A percentile compares a stretch with the other conserved stretches of the same genome.
Conservation (phyloP, 139 green algal genomes). For the Desmodesmus armatus region DNA sequence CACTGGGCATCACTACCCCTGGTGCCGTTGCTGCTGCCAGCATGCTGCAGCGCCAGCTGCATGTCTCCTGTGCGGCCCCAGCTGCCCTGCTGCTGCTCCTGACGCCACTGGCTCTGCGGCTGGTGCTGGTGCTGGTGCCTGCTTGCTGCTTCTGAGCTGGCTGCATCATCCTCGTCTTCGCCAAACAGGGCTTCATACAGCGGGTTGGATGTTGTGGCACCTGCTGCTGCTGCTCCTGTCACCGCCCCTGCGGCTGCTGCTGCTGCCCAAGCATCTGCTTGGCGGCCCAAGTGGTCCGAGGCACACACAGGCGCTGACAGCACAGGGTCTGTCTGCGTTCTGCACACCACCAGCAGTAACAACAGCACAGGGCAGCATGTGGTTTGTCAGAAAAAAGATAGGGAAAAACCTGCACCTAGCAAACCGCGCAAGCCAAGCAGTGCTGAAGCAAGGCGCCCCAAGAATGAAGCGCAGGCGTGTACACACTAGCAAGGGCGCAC, state of each 20-base stretch:
- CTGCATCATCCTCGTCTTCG: slow-evolving; percentile 21
- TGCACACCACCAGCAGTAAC: slow-evolving; percentile 16
- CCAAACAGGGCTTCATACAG: slow-evolving; percentile 27
- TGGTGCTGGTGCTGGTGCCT: background rate
- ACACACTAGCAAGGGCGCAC: too few species aligned
- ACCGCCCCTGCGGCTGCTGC: slow-evolving; percentile 11
- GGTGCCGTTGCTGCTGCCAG: background rate
- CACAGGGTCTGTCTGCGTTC: slow-evolving; percentile 26
- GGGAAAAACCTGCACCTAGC: too few species aligned
- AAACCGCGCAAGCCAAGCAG: too few species aligned
- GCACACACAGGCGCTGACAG: too few species aligned
- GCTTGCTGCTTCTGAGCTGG: background rate
- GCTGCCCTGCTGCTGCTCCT: background rate
- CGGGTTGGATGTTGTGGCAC: background rate
- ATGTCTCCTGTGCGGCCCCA: background rate
- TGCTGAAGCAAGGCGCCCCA: too few species aligned
- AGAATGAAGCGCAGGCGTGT: too few species aligned
- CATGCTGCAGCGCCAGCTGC: background rate
- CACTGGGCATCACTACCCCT: background rate
- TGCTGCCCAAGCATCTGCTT: background rate
- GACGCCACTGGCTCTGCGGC: background rate
- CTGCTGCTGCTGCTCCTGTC: background rate
- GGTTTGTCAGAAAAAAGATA: too few species aligned
- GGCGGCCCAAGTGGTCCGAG: background rate
- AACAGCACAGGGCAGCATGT: background rate